Base-by-base conservation (phyloP, 495 filamentous ascomycete genomes). In the Aspergillus carlsbadensis region DNA sequence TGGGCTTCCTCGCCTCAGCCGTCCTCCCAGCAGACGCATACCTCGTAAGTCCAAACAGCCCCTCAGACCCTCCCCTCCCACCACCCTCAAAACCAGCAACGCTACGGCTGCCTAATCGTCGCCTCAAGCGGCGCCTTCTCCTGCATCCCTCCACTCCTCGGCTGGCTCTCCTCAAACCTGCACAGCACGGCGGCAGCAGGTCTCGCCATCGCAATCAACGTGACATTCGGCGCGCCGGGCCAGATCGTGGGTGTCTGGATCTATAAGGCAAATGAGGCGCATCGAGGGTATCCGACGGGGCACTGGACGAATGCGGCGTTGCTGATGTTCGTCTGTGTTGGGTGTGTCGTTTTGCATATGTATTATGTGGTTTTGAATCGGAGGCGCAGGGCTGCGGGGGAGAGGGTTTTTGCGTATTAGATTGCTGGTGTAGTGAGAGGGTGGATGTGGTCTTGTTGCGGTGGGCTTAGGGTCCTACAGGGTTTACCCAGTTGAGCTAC, bases 241-340 rank as follows among this genome's bases (percentile, higher is more conserved):
- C 85, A 89, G 65, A 88, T 89, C 20, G 82, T 83, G 0, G 86
- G 86, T 0, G 85, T 89, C 5, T 90, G 85, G 82, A 88, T 89
- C 39, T 90, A 88, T 66, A 86, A 85, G 60, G 70, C 76, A 0
- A 69, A 84, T 40, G 86, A 90, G 63, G 78, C 71, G 13, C 66
- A 70, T 31, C 64, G 43, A 3, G 87, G 87, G 0, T 90, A 85
- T 70, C 86, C 87, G 4, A 90, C 87, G 0, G 87, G 86, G 0
- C 85, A 83, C 49, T 81, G 77, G 71, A 76, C 75, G n/a, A 81
- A 80, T 65, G 77, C 78, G 1, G 77, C 70, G n/a, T 58, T 81
- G 59, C 70, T 81, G 34, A 49, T 81, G 2, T 68, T 72, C 29
- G 72, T 75, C 5, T 53, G 47, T 31, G 65, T 41, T 0, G 72